Base-by-base conservation (phyloP, 1,139 yeast species). In the Hansenula lynferdii region DNA sequence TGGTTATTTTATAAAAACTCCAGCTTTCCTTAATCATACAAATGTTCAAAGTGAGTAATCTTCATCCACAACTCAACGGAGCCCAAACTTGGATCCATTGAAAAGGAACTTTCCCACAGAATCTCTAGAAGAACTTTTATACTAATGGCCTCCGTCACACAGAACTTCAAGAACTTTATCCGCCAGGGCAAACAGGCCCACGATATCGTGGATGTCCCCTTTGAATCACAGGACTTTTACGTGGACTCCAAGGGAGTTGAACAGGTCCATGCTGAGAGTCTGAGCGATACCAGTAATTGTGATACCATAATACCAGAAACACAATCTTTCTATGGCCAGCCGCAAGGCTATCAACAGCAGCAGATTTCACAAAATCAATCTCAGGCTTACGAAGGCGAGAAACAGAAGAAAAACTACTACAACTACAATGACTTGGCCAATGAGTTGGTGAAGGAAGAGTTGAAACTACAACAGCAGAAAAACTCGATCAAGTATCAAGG, bases 121-220 rank as follows among this genome's bases (percentile, higher is more conserved):
- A n/a, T n/a, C n/a, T n/a, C n/a, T n/a, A n/a, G n/a, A n/a, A n/a
- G n/a, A 9, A 5, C 17, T 17, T 15, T 10, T 8, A 22, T 32
- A 37, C 37, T 41, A 41, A 45, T 43, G 43, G 31, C 39, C 8
- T 16, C 40, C 20, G 43, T 43, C n/a, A n/a, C n/a, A 7, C 56
- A 73, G 70, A 84, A 84, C 56, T 66, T 85, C 44, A 81, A 80
- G 60, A 86, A 87, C 50, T 83, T 85, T 57, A 85, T 85, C 43
- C 79, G 95, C 52, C 94, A 85, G 52, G 95, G 95, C 25, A 82
- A 77, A 51, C 86, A 84, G 56, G 94, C 94, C 45, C 61, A 46
- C 31, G 46, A 38, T 6, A 23, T 34, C 14, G 29, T 17, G 6
- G 14, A 14, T 4, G 32, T 21, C 2, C 28, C 27, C 17, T 31